A percentile compares a stretch with the other conserved stretches of the same genome.
Conservation (phyloP, 2,329 filamentous ascomycete species). For the Monilinia polystroma region DNA sequence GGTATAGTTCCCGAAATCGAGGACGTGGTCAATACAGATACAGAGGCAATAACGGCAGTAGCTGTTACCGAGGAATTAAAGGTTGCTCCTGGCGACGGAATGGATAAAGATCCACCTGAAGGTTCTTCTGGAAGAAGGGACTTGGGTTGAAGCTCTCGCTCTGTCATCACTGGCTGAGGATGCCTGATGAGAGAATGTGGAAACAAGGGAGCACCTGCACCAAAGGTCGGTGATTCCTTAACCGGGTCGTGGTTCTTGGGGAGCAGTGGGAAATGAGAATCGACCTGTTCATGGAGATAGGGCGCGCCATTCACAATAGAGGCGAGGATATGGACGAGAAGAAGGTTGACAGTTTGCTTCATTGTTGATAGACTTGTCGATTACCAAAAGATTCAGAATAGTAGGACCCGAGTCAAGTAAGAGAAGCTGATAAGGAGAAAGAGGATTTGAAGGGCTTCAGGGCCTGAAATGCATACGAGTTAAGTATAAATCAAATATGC, state of each 20-base stretch:
- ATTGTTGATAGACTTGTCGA: constrained; percentile 9
- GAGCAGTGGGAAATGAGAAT: not conserved
- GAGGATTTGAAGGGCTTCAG: not conserved
- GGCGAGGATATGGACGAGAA: constrained; percentile 5
- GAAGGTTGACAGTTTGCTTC: constrained; percentile 6
- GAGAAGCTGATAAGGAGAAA: not conserved
- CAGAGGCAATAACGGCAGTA: constrained; percentile 1
- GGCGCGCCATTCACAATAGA: constrained; percentile 12
- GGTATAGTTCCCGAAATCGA: not conserved
- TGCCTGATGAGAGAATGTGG: not conserved
- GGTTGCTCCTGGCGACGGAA: constrained; percentile 8
- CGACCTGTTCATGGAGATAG: not conserved
- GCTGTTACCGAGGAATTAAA: constrained; percentile 7
- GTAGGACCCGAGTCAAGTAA: not conserved
- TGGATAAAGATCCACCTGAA: constrained; percentile 13
- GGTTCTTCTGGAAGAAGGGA: not conserved
- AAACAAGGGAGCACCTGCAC: not conserved
- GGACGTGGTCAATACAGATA: constrained; percentile 15
- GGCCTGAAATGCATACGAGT: not conserved
- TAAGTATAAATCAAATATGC: constrained; percentile 1
- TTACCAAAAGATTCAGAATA: not conserved
- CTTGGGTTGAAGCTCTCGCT: constrained; percentile 5
- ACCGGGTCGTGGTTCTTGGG: not conserved
- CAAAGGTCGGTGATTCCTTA: not conserved
- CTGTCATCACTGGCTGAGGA: not conserved